A percentile compares a stretch with the other conserved stretches of the same genome.
Conservation (phyloP, 805 yeast genomes). For the Yamadazyma ubonensis region DNA sequence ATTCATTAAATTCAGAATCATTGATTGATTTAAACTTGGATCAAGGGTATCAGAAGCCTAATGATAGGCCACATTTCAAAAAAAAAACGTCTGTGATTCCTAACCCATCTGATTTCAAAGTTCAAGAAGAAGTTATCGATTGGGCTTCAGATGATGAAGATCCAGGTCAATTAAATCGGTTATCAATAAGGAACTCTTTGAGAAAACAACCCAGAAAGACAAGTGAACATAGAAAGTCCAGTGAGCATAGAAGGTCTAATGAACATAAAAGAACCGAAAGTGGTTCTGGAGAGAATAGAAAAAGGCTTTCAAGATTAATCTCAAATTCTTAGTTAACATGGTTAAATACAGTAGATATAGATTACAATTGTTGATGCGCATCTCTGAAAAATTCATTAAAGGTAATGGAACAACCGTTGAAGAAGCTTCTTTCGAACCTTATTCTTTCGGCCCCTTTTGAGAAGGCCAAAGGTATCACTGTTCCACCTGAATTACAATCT, state of each 20-base stretch:
- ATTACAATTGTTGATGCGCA: slow-evolving; percentile 7
- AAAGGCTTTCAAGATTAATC: slow-evolving; percentile 14
- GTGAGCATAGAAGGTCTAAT: slow-evolving; percentile 30
- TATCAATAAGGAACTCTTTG: slow-evolving; percentile 40
- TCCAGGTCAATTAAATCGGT: slow-evolving; percentile 38
- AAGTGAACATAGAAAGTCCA: slow-evolving; percentile 30
- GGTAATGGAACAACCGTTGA: slow-evolving; percentile 5
- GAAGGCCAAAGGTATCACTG: slow-evolving; percentile 1
- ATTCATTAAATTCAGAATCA: slow-evolving; percentile 15
- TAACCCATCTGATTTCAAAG: slow-evolving; percentile 28
- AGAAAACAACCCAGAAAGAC: slow-evolving; percentile 28
- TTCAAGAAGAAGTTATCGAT: slow-evolving; percentile 45
- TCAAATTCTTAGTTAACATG: slow-evolving; percentile 4
- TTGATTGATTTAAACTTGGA: slow-evolving; percentile 29
- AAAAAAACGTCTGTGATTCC: slow-evolving; percentile 28
- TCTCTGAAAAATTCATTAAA: slow-evolving; percentile 2
- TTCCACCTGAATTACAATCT: slow-evolving; percentile 14
- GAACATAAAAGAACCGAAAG: slow-evolving; percentile 33
- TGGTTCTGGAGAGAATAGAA: slow-evolving; percentile 11
- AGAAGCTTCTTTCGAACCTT: slow-evolving; percentile 13
- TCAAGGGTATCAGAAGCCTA: slow-evolving; percentile 12
- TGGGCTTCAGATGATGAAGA: slow-evolving; percentile 48
- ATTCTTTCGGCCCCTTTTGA: slow-evolving; percentile 13
- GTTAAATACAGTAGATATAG: slow-evolving; percentile 2
- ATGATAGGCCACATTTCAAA: slow-evolving; percentile 27